A percentile compares a stretch with the other conserved stretches of the same genome.
These are phyloP conservation scores for Paracoccidioides lutzii DNA, from an alignment of 2,329 filamentous ascomycete species.

Conservation along the genomic window DNA sequence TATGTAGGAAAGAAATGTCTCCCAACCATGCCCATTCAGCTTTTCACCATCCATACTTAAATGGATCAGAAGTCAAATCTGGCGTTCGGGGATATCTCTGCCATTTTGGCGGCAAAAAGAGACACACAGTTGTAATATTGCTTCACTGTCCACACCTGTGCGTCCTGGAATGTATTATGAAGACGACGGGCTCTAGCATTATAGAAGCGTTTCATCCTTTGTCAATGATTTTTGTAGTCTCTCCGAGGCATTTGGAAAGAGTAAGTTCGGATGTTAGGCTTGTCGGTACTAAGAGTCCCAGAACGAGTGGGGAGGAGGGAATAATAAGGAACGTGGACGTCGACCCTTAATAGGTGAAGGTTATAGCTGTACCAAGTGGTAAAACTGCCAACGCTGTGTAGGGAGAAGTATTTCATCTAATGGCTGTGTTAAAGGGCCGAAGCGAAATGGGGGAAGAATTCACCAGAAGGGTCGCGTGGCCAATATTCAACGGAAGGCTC, in stretches of 20 bases:
- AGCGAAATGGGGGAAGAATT: too few relatives aligned
- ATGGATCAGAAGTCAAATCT: conserved; percentile 31
- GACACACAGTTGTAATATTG: conserved; percentile 34
- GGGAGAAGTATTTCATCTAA: neutral
- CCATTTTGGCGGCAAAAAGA: conserved; percentile 12
- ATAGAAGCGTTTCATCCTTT: conserved; percentile 27
- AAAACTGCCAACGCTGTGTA: too few relatives aligned
- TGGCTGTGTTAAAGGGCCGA: too few relatives aligned
- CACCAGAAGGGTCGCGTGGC: too few relatives aligned
- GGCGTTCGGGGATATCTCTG: conserved; percentile 25
- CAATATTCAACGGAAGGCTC: too few relatives aligned
- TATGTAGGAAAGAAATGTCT: conserved; percentile 24
- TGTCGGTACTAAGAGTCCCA: too few relatives aligned
- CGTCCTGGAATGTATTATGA: conserved; percentile 37
- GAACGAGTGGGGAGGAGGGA: too few relatives aligned
- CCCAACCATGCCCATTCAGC: conserved; percentile 29
- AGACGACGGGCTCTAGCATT: conserved; percentile 46
- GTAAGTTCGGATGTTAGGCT: too few relatives aligned
- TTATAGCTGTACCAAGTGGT: too few relatives aligned
- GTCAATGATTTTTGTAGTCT: neutral
- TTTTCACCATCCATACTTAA: conserved; percentile 34
- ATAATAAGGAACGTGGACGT: too few relatives aligned
- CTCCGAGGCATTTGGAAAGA: too few relatives aligned
- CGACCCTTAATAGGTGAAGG: too few relatives aligned
- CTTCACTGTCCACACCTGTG: conserved; percentile 47